Percentiles rank a stretch among this genome's conserved stretches.
phyloP scores from a whole-genome alignment of 805 yeast genomes.

The Candida lessepsii region DNA sequence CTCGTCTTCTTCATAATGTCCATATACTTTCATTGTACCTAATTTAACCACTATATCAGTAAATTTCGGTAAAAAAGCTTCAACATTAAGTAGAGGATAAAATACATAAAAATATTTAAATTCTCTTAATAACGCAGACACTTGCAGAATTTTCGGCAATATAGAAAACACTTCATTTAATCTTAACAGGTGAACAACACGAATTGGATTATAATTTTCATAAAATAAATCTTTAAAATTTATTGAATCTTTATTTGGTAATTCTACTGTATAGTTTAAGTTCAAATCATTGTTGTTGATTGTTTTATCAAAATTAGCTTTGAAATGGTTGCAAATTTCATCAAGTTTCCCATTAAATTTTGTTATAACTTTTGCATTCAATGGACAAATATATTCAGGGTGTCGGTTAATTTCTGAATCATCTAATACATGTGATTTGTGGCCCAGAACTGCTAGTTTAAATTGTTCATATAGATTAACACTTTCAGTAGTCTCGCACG shows the following conservation, averaged over 20 bases:
- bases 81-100: conserved; percentile 2
- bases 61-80: neutral
- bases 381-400: conserved; percentile 2
- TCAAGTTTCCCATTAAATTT: neutral
- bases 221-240: neutral
- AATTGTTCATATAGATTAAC: conserved; percentile 5
- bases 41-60: neutral
- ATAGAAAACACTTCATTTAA: neutral
- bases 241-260: conserved; percentile 1
- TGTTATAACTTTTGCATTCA: neutral
- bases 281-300: neutral
- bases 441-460: too few species aligned
- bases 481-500: conserved; percentile 6
- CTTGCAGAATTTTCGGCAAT: neutral
- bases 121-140: neutral
- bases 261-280: neutral
- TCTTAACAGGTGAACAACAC: neutral
- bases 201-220: neutral
- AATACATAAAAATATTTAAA: conserved; percentile 3
- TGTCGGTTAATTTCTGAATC: too few species aligned
- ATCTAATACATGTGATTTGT: too few species aligned
- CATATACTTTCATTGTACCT: neutral
- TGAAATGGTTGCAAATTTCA: neutral
- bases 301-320: neutral
- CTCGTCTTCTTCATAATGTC: neutral